Percentiles rank a stretch among this genome's conserved stretches.
These are phyloP conservation scores for Arabidopsis suecica DNA, from an alignment of 345 rosid species.

Conservation along the genomic window DNA sequence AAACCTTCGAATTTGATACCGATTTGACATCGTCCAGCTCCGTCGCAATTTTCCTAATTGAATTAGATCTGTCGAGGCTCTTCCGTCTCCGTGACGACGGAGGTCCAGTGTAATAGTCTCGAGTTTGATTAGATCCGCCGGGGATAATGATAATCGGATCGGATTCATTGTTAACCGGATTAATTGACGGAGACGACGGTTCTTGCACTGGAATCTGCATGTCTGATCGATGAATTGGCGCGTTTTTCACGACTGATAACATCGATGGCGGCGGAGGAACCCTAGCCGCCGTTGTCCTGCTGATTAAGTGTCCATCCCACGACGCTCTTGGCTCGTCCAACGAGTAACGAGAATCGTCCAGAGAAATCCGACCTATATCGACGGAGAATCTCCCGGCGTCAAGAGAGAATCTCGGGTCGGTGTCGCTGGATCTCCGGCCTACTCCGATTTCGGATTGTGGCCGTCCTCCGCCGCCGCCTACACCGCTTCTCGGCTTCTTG, in stretches of 20 bases:
- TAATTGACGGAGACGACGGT: not conserved
- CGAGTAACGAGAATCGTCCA: conserved; percentile 77
- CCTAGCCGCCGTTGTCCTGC: conserved; percentile 44
- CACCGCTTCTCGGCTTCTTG: conserved; percentile 61
- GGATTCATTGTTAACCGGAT: conserved; percentile 2
- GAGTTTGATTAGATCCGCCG: conserved; percentile 87
- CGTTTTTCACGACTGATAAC: conserved; percentile 79
- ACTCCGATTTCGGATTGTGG: conserved; percentile 77
- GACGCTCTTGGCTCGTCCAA: conserved; percentile 87
- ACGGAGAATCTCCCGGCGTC: conserved; percentile 57
- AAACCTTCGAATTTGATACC: conserved; percentile 68
- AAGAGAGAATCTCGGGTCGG: conserved; percentile 71
- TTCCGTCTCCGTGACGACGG: conserved; percentile 79
- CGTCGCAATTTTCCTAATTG: conserved; percentile 69
- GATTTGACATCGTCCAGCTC: conserved; percentile 83
- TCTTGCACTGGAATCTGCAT: conserved; percentile 78
- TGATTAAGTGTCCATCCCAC: conserved; percentile 76
- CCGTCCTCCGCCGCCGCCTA: conserved; percentile 43
- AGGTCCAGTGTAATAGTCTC: conserved; percentile 84
- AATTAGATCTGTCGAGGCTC: conserved; percentile 85
- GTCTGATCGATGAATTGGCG: conserved; percentile 64
- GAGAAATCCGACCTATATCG: conserved; percentile 37
- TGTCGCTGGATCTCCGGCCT: conserved; percentile 91
- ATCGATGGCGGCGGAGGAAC: conserved; percentile 83
- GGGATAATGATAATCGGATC: conserved; percentile 57